phyloP scores from a whole-genome alignment of 164 flowering plant genomes.

The Macadamia tetraphylla region DNA sequence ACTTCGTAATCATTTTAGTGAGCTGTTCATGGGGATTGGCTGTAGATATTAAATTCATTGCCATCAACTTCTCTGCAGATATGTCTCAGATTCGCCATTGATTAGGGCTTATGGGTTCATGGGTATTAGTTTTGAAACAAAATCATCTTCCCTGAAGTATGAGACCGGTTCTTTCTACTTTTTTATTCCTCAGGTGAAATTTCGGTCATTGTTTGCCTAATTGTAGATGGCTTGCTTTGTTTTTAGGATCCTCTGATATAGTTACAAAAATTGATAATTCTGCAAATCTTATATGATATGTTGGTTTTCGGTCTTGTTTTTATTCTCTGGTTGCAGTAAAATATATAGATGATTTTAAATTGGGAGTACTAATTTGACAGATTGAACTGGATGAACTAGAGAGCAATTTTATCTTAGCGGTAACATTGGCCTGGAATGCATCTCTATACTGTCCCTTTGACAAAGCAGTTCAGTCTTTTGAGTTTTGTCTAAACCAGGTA shows the following conservation, averaged over 20 bases:
- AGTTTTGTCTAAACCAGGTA: conserved; percentile 66
- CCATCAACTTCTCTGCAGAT: conserved; percentile 48
- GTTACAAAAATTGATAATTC: not conserved
- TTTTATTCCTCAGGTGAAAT: conserved; percentile 77
- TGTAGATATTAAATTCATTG: conserved; percentile 5
- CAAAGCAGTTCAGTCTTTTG: conserved; percentile 48
- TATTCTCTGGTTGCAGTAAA: not conserved
- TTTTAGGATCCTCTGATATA: not conserved
- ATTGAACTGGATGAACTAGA: conserved; percentile 72
- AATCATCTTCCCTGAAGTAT: conserved; percentile 36
- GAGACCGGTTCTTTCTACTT: conserved; percentile 52
- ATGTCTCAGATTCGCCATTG: conserved; percentile 48
- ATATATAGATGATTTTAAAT: not conserved
- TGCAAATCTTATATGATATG: not conserved
- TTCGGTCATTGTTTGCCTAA: conserved; percentile 1
- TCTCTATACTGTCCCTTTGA: conserved; percentile 34
- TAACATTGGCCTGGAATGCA: conserved; percentile 81
- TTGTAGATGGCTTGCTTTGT: conserved; percentile 2
- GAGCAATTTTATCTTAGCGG: conserved; percentile 47
- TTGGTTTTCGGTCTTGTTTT: conserved; percentile 4
- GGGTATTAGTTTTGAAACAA: conserved; percentile 33
- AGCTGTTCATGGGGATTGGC: not conserved
- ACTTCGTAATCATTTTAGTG: conserved; percentile 1
- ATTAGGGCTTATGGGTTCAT: conserved; percentile 66
- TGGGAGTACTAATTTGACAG: conserved; percentile 34